These are phyloP conservation scores for Mortierella sp. DNA, from an alignment of 371 early-diverging fungal species.

Conservation along the genomic window DNA sequence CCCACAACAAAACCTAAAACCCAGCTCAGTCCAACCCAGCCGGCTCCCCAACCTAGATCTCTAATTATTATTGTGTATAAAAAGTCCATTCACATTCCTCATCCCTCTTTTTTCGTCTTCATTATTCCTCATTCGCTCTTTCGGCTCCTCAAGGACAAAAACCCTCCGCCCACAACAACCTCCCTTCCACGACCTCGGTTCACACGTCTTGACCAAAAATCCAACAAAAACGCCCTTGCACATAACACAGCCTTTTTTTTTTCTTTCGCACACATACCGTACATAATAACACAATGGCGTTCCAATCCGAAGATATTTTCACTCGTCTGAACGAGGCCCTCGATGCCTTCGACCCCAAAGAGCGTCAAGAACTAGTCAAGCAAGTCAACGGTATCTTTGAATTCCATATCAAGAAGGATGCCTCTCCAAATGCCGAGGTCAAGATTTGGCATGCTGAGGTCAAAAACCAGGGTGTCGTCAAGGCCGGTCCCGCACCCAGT, in stretches of 20 bases:
- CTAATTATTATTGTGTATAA: background rate
- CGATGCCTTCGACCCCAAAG: conserved; percentile 39
- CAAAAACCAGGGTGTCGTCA: conserved; percentile 64
- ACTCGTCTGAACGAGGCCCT: conserved; percentile 56
- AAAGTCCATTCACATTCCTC: background rate
- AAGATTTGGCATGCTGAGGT: conserved; percentile 68
- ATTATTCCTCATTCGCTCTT: conserved; percentile 2
- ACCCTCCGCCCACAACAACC: too few relatives aligned
- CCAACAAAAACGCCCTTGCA: too few relatives aligned
- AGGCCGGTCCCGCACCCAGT: conserved; percentile 39
- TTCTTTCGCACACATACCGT: background rate
- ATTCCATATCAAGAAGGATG: conserved; percentile 73
- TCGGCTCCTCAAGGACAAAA: background rate
- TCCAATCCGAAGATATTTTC: conserved; percentile 51
- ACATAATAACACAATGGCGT: background rate
- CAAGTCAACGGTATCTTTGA: conserved; percentile 89
- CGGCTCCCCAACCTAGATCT: background rate
- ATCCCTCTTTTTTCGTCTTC: too few relatives aligned
- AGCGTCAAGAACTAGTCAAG: conserved; percentile 61
- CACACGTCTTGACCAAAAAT: too few relatives aligned
- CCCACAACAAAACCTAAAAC: too few relatives aligned
- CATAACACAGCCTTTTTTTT: too few relatives aligned
- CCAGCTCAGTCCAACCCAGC: background rate
- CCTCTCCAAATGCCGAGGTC: conserved; percentile 57
- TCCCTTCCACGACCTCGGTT: too few relatives aligned